Evolutionary conservation across 768 basidiomycete genomes (phyloP).

Genomic region (Mycena maculata): DNA sequence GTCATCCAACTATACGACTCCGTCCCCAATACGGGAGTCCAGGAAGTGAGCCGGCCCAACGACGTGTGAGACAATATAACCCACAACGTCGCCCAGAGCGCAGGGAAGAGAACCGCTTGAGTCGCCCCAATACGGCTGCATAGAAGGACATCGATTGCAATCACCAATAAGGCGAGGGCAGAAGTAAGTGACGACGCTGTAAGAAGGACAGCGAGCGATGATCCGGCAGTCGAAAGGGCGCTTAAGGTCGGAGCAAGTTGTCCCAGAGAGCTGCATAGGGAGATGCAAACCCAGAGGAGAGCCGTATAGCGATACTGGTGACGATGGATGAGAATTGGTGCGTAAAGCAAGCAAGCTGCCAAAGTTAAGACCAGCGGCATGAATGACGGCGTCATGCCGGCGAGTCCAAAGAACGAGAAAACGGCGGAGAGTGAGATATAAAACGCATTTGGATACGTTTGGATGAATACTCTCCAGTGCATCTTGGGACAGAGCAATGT

Average conservation of each 20-base stretch:
- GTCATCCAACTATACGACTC: conserved; percentile 75
- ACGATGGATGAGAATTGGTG: conserved; percentile 48
- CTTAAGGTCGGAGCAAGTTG: conserved; percentile 57
- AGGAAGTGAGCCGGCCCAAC: conserved; percentile 76
- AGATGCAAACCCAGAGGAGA: conserved; percentile 52
- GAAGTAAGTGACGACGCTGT: conserved; percentile 58
- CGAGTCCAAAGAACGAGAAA: conserved; percentile 41
- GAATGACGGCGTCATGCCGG: conserved; percentile 41
- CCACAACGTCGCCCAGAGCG: conserved; percentile 77
- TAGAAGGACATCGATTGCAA: conserved; percentile 54
- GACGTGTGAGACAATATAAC: conserved; percentile 63
- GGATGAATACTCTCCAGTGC: conserved; percentile 31
- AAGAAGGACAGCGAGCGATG: conserved; percentile 61
- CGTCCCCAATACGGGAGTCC: conserved; percentile 69
- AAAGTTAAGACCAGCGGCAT: conserved; percentile 42
- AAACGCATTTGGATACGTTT: conserved; percentile 42
- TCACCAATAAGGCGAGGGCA: conserved; percentile 49
- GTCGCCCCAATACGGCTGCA: conserved; percentile 51
- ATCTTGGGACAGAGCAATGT: not conserved
- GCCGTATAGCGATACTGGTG: conserved; percentile 36
- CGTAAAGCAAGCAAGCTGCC: conserved; percentile 51
- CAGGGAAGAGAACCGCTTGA: conserved; percentile 71
- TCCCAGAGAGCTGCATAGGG: conserved; percentile 55
- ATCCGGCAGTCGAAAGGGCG: conserved; percentile 65
- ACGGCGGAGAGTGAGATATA: conserved; percentile 40